phyloP scores from a whole-genome alignment of 2,329 filamentous ascomycete species.

The Fusarium abutilonis region DNA sequence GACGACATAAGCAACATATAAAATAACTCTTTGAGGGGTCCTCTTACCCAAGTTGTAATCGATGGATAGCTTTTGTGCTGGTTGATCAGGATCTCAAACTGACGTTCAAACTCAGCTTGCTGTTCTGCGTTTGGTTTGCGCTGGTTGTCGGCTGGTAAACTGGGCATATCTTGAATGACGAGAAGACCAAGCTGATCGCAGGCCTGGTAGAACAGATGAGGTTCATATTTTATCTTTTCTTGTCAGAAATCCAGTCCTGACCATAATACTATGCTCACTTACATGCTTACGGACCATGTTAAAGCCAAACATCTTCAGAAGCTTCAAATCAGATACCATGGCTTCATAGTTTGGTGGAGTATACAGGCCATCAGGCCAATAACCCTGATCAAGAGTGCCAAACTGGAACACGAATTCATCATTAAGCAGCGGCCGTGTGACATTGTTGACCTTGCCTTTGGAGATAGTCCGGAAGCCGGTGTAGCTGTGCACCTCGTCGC shows the following conservation, averaged over 20 bases:
- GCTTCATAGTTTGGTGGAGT: constrained; percentile 72
- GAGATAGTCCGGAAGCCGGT: constrained; percentile 74
- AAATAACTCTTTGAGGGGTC: accelerated
- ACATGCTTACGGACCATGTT: constrained; percentile 78
- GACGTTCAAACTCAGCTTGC: constrained; percentile 71
- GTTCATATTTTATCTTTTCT: constrained; percentile 70
- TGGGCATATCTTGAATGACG: constrained; percentile 78
- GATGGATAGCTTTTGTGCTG: constrained; percentile 51
- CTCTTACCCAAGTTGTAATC: constrained; percentile 23
- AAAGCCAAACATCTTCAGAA: constrained; percentile 72
- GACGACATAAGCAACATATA: not conserved
- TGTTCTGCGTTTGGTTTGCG: constrained; percentile 56
- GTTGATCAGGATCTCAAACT: constrained; percentile 68
- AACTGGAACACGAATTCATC: constrained; percentile 75
- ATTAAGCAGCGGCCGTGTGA: constrained; percentile 71
- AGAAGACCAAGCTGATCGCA: constrained; percentile 73
- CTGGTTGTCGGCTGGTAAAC: constrained; percentile 52
- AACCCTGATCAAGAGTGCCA: constrained; percentile 76
- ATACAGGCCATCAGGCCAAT: constrained; percentile 76
- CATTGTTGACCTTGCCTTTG: constrained; percentile 63
- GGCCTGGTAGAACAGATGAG: constrained; percentile 73
- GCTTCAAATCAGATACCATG: constrained; percentile 72
- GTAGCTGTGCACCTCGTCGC: constrained; percentile 69
- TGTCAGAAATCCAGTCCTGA: accelerated
- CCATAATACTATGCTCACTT: constrained; percentile 34